Evolutionary conservation across 2,329 filamentous ascomycete genomes (phyloP).

Genomic region (Daldinia sp.): DNA sequence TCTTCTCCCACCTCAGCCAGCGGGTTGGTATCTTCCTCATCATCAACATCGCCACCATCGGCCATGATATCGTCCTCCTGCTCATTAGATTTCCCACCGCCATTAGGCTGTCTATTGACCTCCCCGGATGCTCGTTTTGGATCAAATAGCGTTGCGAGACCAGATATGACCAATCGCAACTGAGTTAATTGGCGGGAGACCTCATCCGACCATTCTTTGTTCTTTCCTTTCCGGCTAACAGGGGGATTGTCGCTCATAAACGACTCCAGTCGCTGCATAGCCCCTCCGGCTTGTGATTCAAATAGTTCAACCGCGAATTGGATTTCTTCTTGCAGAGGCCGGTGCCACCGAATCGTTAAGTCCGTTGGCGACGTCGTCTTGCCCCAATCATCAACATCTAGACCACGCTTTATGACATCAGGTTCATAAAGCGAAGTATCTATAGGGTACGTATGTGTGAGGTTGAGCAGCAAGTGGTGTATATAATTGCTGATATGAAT

Average conservation of each 20-base stretch:
- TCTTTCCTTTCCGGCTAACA: slow-evolving; percentile 91
- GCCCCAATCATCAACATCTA: slow-evolving; percentile 87
- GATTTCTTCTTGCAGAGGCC: slow-evolving; percentile 82
- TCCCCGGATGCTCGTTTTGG: slow-evolving; percentile 75
- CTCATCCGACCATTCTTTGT: slow-evolving; percentile 99
- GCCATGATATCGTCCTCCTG: slow-evolving; percentile 66
- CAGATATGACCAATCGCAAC: slow-evolving; percentile 88
- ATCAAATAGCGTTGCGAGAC: slow-evolving; percentile 90
- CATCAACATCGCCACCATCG: slow-evolving; percentile 51
- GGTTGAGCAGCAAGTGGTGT: slow-evolving; percentile 92
- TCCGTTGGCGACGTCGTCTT: slow-evolving; percentile 78
- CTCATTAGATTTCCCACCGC: slow-evolving; percentile 54
- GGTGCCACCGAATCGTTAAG: slow-evolving; percentile 91
- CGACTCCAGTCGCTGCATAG: slow-evolving; percentile 78
- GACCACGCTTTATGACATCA: slow-evolving; percentile 75
- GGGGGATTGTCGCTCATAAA: slow-evolving; percentile 85
- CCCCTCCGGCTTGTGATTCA: slow-evolving; percentile 82
- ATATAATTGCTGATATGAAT: slow-evolving; percentile 98
- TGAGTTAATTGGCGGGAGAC: slow-evolving; percentile 90
- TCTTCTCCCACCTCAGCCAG: slow-evolving; percentile 77
- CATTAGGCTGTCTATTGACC: slow-evolving; percentile 55
- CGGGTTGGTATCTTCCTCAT: slow-evolving; percentile 67
- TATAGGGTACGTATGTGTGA: slow-evolving; percentile 93
- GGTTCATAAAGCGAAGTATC: slow-evolving; percentile 91
- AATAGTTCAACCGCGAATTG: slow-evolving; percentile 92